Base-by-base conservation (phyloP, 2,329 filamentous ascomycete species). In the Knoxdaviesia capensis region DNA sequence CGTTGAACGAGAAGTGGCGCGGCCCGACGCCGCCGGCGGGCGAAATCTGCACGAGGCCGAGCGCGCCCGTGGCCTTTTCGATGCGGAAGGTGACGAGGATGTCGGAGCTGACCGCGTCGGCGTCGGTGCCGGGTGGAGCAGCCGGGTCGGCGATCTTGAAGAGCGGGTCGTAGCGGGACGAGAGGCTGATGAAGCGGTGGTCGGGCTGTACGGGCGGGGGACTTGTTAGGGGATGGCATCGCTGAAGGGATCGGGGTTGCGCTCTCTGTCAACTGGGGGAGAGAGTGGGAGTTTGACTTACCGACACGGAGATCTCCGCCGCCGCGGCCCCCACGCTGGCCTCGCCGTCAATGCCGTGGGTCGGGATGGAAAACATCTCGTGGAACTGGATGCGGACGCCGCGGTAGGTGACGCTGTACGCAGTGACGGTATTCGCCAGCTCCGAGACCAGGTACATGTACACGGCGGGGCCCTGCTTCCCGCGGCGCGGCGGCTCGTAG, bases 1-100 rank as follows among this genome's bases (percentile, higher is more conserved):
- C 65, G 55, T 79, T 85, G 44, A 83, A 58, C 41, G 66, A 69
- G 54, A 83, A 80, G 36, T 80, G 77, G 28, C 81, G 67, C 0
- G 82, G 81, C 43, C 66, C 69, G 6, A 59, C 55, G 3, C 82
- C 82, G 40, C 77, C 77, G 0, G 74, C 68, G 0, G 78, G 64
- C n/a, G 67, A 66, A 31, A 74, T 62, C 49, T 78, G 68, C 3
- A 71, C 54, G 43, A 72, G 65, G 1, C 52, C 56, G 30, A 84
- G 61, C 1, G 56, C 60, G 6, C 77, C 79, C n/a, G 66, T 68
- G 9, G 53, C 47, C 2, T 52, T 45, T 49, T 73, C 57, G 48
- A 83, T 68, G 43, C 60, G 52, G 59, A 74, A 83, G 45, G 64
- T 74, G 46, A 77, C 66, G 42, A 87, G 58, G 1, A 78, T 69